These are phyloP conservation scores for Plasmodium coatneyi DNA, from an alignment of 169 alveolate genomes.

Conservation along the genomic window DNA sequence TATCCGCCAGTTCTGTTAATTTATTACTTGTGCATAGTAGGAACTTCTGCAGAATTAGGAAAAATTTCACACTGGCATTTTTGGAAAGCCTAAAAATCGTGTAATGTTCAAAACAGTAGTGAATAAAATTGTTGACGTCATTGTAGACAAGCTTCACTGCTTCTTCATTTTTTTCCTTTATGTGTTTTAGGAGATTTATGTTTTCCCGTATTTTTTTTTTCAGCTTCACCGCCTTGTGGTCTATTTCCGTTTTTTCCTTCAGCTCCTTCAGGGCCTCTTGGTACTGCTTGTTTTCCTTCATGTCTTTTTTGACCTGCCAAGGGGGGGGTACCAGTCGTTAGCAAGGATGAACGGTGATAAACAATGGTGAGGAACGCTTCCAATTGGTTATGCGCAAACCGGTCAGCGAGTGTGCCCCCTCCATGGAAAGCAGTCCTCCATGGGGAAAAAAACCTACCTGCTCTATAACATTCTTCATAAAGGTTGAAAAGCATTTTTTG, in stretches of 20 bases:
- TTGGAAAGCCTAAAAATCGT: conserved; percentile 14
- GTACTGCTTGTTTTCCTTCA: conserved; percentile 83
- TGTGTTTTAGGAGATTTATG: conserved; percentile 55
- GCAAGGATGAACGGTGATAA: neutral
- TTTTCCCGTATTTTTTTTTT: conserved; percentile 77
- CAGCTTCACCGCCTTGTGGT: conserved; percentile 75
- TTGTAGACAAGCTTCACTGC: conserved; percentile 54
- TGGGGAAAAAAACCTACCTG: conserved; percentile 67
- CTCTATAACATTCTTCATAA: conserved; percentile 82
- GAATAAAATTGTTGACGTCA: conserved; percentile 32
- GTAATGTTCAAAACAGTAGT: conserved; percentile 32
- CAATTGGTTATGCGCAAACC: neutral
- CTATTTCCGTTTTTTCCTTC: conserved; percentile 75
- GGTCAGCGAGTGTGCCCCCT: neutral
- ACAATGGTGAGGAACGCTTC: neutral
- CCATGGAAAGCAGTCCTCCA: neutral
- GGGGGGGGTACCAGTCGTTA: neutral
- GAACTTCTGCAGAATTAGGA: neutral
- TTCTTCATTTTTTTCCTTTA: conserved; percentile 69
- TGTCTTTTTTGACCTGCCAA: conserved; percentile 81
- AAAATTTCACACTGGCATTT: conserved; percentile 29
- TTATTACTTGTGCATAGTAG: conserved; percentile 3
- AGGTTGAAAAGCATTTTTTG: conserved; percentile 76
- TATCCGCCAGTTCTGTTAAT: conserved; percentile 16
- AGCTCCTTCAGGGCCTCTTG: conserved; percentile 85